These are phyloP conservation scores for Penicillium mononematosum DNA, from an alignment of 495 filamentous ascomycete species.

Conservation along the genomic window DNA sequence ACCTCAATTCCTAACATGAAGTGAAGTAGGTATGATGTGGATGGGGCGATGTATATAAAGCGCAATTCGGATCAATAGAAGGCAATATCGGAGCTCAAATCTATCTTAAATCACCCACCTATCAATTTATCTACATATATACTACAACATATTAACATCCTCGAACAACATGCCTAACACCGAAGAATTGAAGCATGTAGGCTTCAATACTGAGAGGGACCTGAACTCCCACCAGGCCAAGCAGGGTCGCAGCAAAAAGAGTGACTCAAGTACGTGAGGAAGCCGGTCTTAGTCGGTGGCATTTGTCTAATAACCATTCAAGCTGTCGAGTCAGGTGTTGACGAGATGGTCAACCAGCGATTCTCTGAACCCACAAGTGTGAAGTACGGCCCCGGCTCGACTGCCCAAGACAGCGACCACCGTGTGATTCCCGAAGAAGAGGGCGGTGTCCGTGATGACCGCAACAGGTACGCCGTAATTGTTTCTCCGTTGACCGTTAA, in stretches of 20 bases:
- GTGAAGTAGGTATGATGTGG: conserved; percentile 3
- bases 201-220: conserved; percentile 49
- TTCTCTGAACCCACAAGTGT: conserved; percentile 45
- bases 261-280: conserved; percentile 46
- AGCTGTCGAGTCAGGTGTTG: conserved; percentile 55
- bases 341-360: conserved; percentile 43
- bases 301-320: conserved; percentile 4
- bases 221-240: conserved; percentile 55
- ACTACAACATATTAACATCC: background rate
- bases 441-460: conserved; percentile 48
- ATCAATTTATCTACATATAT: background rate
- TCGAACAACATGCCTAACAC: conserved; percentile 33
- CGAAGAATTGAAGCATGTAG: conserved; percentile 40
- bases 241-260: conserved; percentile 41
- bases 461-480: conserved; percentile 38
- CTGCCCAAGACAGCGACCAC: conserved; percentile 50
- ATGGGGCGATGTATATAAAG: conserved; percentile 9
- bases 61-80: background rate
- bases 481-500: background rate
- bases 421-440: conserved; percentile 52
- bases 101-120: too few relatives aligned
- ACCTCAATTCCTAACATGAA: conserved; percentile 6
- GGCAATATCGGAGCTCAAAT: background rate
- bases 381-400: conserved; percentile 47
- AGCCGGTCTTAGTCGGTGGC: background rate